Evolutionary conservation across 2,329 filamentous ascomycete genomes (phyloP), one percentile per base, ranked within the genome.

Genomic region (Emergomyces orientalis): DNA sequence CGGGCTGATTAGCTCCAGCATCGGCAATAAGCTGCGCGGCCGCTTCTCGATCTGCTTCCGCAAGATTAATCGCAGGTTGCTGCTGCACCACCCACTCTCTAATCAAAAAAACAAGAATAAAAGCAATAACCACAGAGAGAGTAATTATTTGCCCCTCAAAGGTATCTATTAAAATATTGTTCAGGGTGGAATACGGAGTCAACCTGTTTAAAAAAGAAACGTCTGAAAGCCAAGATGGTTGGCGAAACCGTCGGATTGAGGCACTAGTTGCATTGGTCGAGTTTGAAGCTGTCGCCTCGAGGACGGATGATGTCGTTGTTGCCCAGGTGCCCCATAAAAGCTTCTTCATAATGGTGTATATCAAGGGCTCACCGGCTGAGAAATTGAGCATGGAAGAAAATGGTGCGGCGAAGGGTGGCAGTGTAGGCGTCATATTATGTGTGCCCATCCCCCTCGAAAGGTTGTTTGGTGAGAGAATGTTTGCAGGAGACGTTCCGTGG

Each of bases 51-150:
- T 73, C 77, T 66, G 41, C 63, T 34, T 76, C 87, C 0, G 86
- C 88, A 79, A 94, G 87, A 70, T 96, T 95, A 68, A 94, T 88
- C 67, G 92, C 88, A 5, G 93, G 94, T 72, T 99, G 94, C 73
- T 99, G 94, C 73, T 99, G 94, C 11, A 99, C 91, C 59, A 99
- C 94, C 83, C 96, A 99, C 77, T 99, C 94, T 56, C 95, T 82
- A 56, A 99, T 97, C 3, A 99, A 78, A 68, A 99, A 99, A 51
- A 99, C 87, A n/a, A 99, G 79, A 64, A 99, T 97, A 75, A 97
- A 99, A 63, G 88, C 91, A 54, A 96, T 83, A 8, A 99, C 93
- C 59, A 97, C 90, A 13, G 95, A 78, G 6, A 97, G 79, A 0
- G 93, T 99, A 68, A 99, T 96, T 57, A 97, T 84, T 72, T 96